Evolutionary conservation across 345 rosid species (phyloP), one percentile per base, ranked within the genome.

Genomic region (Eucalyptus regnans): DNA sequence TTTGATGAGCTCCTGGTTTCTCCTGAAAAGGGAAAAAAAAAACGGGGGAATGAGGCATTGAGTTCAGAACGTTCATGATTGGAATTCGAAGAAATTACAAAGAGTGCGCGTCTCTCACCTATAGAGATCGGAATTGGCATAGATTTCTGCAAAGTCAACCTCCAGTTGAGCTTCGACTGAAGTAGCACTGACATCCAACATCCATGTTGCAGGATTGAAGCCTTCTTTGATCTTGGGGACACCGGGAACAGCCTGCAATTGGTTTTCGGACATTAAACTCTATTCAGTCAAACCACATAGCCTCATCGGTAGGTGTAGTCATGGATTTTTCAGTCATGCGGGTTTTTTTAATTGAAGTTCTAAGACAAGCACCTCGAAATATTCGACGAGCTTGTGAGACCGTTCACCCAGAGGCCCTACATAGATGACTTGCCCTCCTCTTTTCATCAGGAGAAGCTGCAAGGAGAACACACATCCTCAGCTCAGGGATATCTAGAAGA

Each of bases 191-290:
- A 93, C 88, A 64, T 93, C 94, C 90, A 93, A 86, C 94, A 93
- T 91, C 94, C 93, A 92, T 27, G 93, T 93, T 43, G 93, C 93
- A 33, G 93, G 94, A 76, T 93, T 93, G 66, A 90, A 87, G 51
- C 93, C 94, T 41, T 92, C 93, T 44, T 62, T 89, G 64, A 91
- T 91, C 87, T 89, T 90, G n/a, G 85, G 83, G 16, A 92, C 90
- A 44, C 92, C 93, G 29, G 91, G 90, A 50, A 89, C 68, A 58
- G 80, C 93, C 94, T 93, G 50, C 83, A 56, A 43, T 48, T 29
- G 86, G 41, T 23, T 50, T 85, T 60, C 27, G 2, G 83, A 76
- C 84, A 27, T 29, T 37, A 51, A 86, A 33, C 31, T 20, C 62
- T 33, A 44, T 87, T 22, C 49, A 48, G 50, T 87, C 62, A 22